Evolutionary conservation across 2,329 filamentous ascomycete genomes (phyloP).

Genomic region (Teratosphaeria destructans): DNA sequence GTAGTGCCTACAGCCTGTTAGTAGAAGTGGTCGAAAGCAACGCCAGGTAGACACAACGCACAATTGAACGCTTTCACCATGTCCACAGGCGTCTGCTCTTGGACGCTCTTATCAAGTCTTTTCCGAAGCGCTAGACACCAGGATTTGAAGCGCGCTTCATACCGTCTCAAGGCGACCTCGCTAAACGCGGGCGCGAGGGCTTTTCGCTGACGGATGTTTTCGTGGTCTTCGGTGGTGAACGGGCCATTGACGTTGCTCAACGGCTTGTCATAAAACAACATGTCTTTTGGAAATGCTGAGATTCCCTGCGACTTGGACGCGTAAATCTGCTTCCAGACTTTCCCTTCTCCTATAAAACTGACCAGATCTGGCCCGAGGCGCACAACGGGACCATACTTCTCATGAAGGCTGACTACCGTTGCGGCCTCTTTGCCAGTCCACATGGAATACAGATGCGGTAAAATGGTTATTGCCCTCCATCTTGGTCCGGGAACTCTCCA

Average conservation of each 20-base stretch:
- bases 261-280: background rate
- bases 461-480: too few species aligned
- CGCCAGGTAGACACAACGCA: too few species aligned
- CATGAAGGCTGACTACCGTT: slow-evolving; percentile 18
- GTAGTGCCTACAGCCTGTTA: slow-evolving; percentile 3
- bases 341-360: slow-evolving; percentile 21
- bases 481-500: too few species aligned
- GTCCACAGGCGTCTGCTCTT: too few species aligned
- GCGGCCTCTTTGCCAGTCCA: slow-evolving; percentile 12
- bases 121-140: too few species aligned
- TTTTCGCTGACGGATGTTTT: background rate
- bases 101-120: too few species aligned
- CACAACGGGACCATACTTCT: slow-evolving; percentile 29
- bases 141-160: too few species aligned
- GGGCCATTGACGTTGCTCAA: background rate
- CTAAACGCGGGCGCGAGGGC: slow-evolving; percentile 17
- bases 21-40: background rate
- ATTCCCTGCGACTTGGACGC: slow-evolving; percentile 19
- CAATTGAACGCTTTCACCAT: too few species aligned
- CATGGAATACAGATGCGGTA: too few species aligned
- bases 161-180: slow-evolving; percentile 16
- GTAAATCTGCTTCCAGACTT: slow-evolving; percentile 19
- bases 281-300: slow-evolving; percentile 10
- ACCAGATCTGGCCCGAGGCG: slow-evolving; percentile 31
- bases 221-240: background rate